Conservation (phyloP, 805 yeast genomes). For the Blastobotrys mokoenaii region DNA sequence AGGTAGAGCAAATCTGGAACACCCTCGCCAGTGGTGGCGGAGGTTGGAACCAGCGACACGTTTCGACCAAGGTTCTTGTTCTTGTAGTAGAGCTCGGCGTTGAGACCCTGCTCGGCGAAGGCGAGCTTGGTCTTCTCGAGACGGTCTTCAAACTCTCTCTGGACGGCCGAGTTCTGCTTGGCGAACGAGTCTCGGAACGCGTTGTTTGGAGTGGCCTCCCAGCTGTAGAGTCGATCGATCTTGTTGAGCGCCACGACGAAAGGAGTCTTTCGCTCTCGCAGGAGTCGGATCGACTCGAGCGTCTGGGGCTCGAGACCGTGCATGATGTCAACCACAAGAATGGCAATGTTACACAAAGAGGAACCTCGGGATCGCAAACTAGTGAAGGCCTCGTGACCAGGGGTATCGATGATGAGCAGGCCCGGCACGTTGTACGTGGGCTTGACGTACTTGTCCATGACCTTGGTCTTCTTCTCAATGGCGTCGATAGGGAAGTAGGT, state of each 20-base stretch:
- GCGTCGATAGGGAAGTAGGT: conserved; percentile 98
- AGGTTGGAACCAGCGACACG: conserved; percentile 95
- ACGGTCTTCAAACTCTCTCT: conserved; percentile 86
- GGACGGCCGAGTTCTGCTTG: conserved; percentile 75
- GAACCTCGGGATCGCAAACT: conserved; percentile 98
- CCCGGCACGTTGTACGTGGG: conserved; percentile 91
- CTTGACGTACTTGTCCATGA: conserved; percentile 80
- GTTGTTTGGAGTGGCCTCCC: conserved; percentile 86
- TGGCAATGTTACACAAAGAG: conserved; percentile 97
- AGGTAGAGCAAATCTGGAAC: conserved; percentile 97
- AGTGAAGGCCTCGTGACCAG: conserved; percentile 99
- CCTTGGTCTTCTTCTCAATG: conserved; percentile 81
- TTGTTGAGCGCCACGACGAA: conserved; percentile 95
- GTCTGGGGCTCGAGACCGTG: conserved; percentile 99
- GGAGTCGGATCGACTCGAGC: conserved; percentile 79
- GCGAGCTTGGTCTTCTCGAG: conserved; percentile 78
- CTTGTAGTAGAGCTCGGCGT: conserved; percentile 92
- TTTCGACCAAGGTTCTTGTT: conserved; percentile 88
- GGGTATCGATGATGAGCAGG: conserved; percentile 91
- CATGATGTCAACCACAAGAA: conserved; percentile 96
- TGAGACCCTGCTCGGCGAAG: conserved; percentile 95
- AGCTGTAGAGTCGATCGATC: conserved; percentile 93
- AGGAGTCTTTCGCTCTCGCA: conserved; percentile 97
- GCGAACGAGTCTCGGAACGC: conserved; percentile 91
- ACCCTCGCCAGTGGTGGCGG: conserved; percentile 99